Conservation (phyloP, 2,329 filamentous ascomycete genomes). For the Cladophialophora yegresii region DNA sequence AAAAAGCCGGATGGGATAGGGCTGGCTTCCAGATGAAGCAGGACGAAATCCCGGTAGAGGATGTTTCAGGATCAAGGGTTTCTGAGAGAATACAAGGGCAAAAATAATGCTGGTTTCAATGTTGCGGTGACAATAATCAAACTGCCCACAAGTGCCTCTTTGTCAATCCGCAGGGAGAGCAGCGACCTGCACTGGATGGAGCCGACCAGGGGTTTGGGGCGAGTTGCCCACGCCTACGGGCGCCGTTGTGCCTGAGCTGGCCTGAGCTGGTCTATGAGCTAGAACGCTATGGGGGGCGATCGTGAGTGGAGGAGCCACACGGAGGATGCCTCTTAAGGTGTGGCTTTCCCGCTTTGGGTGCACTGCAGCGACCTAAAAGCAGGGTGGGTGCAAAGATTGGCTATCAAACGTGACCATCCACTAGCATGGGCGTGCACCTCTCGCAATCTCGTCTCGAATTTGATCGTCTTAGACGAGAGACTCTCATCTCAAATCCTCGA, state of each 20-base stretch:
- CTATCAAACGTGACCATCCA: constrained; percentile 10
- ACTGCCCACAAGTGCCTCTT: constrained; percentile 14
- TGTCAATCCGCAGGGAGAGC: constrained; percentile 7
- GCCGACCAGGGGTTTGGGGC: constrained; percentile 13
- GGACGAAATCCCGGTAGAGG: constrained; percentile 3
- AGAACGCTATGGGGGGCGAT: constrained; percentile 15
- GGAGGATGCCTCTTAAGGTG: constrained; percentile 6
- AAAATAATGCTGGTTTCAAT: constrained; percentile 13
- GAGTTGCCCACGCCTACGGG: constrained; percentile 8
- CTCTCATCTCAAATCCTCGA: constrained; percentile 1
- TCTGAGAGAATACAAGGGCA: constrained; percentile 1
- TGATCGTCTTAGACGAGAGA: constrained; percentile 8
- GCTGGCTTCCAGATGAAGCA: constrained; percentile 1
- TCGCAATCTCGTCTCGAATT: constrained; percentile 23
- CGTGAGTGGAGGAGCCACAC: constrained; percentile 9
- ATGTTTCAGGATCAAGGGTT: constrained; percentile 10
- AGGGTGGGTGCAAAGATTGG: constrained; percentile 16
- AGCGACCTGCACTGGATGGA: constrained; percentile 2
- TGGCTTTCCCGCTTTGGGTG: constrained; percentile 17
- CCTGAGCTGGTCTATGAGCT: constrained; percentile 12
- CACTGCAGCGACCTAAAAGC: constrained; percentile 6
- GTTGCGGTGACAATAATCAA: constrained; percentile 25
- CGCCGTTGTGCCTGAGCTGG: constrained; percentile 17
- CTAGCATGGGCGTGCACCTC: constrained; percentile 4
- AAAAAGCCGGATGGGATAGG: constrained; percentile 17